Base-by-base conservation (phyloP, 306 rosid species). In the Alnus rubra region DNA sequence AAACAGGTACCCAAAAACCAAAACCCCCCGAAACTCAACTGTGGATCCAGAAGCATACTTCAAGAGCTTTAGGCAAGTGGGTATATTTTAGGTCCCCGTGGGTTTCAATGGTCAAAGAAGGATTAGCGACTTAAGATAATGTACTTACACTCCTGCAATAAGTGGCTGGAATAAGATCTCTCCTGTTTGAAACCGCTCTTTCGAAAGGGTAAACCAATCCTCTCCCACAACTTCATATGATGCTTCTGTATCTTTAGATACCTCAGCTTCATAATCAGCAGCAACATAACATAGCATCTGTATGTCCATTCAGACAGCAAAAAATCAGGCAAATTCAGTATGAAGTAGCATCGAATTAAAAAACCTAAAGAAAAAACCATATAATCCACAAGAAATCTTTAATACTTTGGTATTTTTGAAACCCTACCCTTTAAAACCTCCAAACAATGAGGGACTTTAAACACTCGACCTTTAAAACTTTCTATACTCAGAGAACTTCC, bases 271-370 rank as follows among this genome's bases (percentile, higher is more conserved):
- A 81, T 92, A 94, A 81, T 94, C 98, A 75, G 76, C 81, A 45
- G 98, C 97, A 77, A 89, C 97, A 60, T 91, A 92, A 77, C 98
- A 94, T 62, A 94, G 88, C 15, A 91, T 88, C 97, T 94, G 93
- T 12, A 9, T 76, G 75, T 5, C 15, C 74, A 74, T 74, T 73
- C 28, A 78, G 74, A 73, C 77, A 76, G 55, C 56, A 80, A 72
- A 78, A 65, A 47, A 87, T 77, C 47, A 83, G 65, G 33, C 76
- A 76, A 80, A 65, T 81, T 71, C 73, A 51, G 73, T 54, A 42
- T 56, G 65, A 67, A 65, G 33, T 54, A 54, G 65, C 33, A 37
- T 49, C 45, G 42, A 23, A 64, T 51, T 15, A 13, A 30, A 74
- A 77, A 70, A 12, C 10, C 51, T 42, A 71, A 76, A 82, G 18